These are phyloP conservation scores for Rickenella mellea DNA, from an alignment of 768 basidiomycete species.

Conservation along the genomic window DNA sequence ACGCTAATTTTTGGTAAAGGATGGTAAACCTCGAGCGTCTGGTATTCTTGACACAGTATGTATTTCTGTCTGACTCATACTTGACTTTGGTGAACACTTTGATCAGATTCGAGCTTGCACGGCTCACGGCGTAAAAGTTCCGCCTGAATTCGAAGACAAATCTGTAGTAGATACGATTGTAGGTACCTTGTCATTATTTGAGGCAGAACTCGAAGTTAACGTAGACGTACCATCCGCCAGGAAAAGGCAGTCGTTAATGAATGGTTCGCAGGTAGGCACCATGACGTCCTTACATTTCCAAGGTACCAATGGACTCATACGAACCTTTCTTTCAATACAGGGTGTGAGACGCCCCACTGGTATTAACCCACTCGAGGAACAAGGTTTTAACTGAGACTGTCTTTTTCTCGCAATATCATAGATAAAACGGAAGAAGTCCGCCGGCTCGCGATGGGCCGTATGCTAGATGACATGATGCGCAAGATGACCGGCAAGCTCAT, in stretches of 20 bases:
- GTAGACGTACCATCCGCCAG: constrained; percentile 20
- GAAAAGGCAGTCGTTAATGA: constrained; percentile 68
- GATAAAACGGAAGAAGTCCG: constrained; percentile 71
- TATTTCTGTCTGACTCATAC: constrained; percentile 1
- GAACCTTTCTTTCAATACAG: no score
- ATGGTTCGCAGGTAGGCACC: constrained; percentile 57
- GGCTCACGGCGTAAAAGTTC: constrained; percentile 64
- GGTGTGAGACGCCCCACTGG: no score
- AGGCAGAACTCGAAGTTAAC: no score
- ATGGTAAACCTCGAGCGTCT: constrained; percentile 66
- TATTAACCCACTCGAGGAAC: no score
- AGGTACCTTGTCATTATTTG: constrained; percentile 12
- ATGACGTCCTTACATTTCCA: no score
- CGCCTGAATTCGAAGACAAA: constrained; percentile 63
- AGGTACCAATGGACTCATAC: no score
- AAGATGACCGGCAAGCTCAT: constrained; percentile 55
- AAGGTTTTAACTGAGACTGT: no score
- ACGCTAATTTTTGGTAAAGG: constrained; percentile 15
- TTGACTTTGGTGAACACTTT: not conserved
- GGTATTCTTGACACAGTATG: constrained; percentile 66
- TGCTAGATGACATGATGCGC: constrained; percentile 52
- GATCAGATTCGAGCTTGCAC: constrained; percentile 53
- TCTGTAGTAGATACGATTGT: constrained; percentile 50
- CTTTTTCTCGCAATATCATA: constrained; percentile 16
- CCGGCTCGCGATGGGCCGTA: constrained; percentile 66